These are phyloP conservation scores for Cladosporium halotolerans DNA, from an alignment of 2,329 filamentous ascomycete genomes.

Conservation along the genomic window DNA sequence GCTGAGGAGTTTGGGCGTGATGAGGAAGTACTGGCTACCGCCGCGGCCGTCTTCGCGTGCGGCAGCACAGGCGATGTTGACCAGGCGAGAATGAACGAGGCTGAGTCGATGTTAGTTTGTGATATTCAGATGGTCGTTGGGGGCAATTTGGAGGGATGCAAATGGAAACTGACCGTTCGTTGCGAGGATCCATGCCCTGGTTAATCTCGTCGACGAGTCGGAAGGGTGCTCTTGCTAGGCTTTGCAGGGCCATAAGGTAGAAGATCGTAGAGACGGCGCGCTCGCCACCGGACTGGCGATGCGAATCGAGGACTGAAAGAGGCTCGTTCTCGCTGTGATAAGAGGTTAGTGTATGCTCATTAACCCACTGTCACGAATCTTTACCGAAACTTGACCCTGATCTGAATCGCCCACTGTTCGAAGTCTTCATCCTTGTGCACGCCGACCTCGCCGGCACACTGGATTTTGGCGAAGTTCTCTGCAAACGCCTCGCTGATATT, in stretches of 20 bases:
- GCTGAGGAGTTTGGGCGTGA: conserved; percentile 89
- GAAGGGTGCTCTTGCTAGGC: conserved; percentile 88
- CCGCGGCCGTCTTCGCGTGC: conserved; percentile 10
- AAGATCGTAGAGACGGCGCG: conserved; percentile 96
- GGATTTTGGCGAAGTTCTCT: conserved; percentile 90
- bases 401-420: conserved; percentile 87
- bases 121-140: neutral
- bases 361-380: conserved; percentile 21
- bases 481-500: conserved; percentile 87
- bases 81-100: conserved; percentile 96
- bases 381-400: conserved; percentile 90
- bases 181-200: conserved; percentile 97
- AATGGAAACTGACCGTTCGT: conserved; percentile 60
- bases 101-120: conserved; percentile 14
- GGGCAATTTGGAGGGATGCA: neutral
- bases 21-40: conserved; percentile 73
- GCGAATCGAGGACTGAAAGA: conserved; percentile 77
- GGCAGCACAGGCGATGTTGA: conserved; percentile 83
- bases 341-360: conserved; percentile 13
- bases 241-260: conserved; percentile 96
- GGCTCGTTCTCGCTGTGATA: conserved; percentile 63
- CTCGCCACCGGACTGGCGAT: conserved; percentile 94
- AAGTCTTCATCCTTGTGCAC: conserved; percentile 86
- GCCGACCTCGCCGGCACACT: conserved; percentile 83
- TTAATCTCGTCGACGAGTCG: conserved; percentile 99